Base-by-base conservation (phyloP, 306 rosid genomes). In the Lathyrus tuberosus region DNA sequence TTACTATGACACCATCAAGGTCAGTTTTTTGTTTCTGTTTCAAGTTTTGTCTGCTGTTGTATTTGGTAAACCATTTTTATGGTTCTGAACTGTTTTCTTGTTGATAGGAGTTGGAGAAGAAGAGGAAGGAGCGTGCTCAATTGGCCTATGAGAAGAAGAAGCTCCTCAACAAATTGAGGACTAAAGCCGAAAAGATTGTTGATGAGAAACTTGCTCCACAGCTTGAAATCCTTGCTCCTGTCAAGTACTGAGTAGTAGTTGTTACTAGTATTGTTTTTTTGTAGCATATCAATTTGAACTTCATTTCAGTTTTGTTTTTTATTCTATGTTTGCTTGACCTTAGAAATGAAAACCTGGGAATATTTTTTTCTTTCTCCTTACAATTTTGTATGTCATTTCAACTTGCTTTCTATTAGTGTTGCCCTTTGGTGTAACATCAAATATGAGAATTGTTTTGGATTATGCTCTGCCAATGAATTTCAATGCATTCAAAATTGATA, bases 201-300 rank as follows among this genome's bases (percentile, higher is more conserved):
- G 68, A 62, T 22, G 68, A 62, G 35, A 62, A 41, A 11, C 68
- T 62, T 40, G 68, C 18, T 20, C 48, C 68, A 10, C 68, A 62
- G 6, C 68, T 62, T 18, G 68, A 62, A 38, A 3, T 62, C 3
- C 51, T 62, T 62, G 68, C 68, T 11, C 68, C 68, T 0, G 52
- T 62, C 7, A 62, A 62, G 33, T 62, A 62, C 17, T 62, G 33
- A 62, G 68, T 38, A 16, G 28, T 10, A 13, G 40, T 13, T 12
- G 9, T 57, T 13, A 6, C 0, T 3, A 26, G 30, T 26, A 26
- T 26, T 26, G 30, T 26, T 26, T 26, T 24, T 20, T 24, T 24
- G 26, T 24, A 24, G 26, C 26, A 24, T 24, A 24, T 24, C 26
- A 2, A 24, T 24, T 24, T 24, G 26, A 24, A 24, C 26, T 24